Conservation (phyloP, 2,329 filamentous ascomycete genomes). For the Colletotrichum falcatum region DNA sequence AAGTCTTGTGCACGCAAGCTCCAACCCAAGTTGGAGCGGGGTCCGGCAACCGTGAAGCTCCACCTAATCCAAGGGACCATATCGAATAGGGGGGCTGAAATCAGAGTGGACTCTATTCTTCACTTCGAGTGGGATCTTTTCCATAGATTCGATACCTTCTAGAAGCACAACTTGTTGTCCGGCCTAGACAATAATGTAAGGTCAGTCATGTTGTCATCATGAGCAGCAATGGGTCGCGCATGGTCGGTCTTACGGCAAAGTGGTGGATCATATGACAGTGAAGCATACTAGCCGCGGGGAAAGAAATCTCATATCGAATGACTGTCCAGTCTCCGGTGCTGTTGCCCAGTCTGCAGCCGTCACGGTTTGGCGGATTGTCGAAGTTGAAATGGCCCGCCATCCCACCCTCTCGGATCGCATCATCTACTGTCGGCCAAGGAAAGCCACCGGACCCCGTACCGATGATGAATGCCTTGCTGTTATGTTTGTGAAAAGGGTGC, state of each 20-base stretch:
- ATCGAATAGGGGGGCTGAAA: constrained; percentile 18
- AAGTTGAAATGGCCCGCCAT: constrained; percentile 30
- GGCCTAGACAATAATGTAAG: constrained; percentile 6
- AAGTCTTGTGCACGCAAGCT: background rate
- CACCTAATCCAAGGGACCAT: constrained; percentile 28
- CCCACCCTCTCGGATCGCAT: constrained; percentile 25
- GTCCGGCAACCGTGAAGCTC: background rate
- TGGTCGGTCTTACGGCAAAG: constrained; percentile 22
- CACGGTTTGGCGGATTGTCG: constrained; percentile 24
- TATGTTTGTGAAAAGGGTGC: constrained; percentile 35
- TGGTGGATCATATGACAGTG: constrained; percentile 38
- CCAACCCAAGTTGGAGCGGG: background rate
- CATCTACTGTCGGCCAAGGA: constrained; percentile 31
- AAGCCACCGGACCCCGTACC: constrained; percentile 30
- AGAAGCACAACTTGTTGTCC: constrained; percentile 31
- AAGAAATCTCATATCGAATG: constrained; percentile 36
- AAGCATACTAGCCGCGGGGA: constrained; percentile 36
- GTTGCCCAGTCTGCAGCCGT: constrained; percentile 31
- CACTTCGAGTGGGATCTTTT: constrained; percentile 29
- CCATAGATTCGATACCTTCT: constrained; percentile 30
- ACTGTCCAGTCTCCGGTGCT: constrained; percentile 35
- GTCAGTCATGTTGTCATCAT: background rate
- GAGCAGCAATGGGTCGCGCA: background rate
- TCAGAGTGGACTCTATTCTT: constrained; percentile 34
- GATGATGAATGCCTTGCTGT: constrained; percentile 35